Percentiles rank a stretch among this genome's conserved stretches.
Conservation (phyloP, 2,329 filamentous ascomycete genomes). For the Trichoderma koningii region DNA sequence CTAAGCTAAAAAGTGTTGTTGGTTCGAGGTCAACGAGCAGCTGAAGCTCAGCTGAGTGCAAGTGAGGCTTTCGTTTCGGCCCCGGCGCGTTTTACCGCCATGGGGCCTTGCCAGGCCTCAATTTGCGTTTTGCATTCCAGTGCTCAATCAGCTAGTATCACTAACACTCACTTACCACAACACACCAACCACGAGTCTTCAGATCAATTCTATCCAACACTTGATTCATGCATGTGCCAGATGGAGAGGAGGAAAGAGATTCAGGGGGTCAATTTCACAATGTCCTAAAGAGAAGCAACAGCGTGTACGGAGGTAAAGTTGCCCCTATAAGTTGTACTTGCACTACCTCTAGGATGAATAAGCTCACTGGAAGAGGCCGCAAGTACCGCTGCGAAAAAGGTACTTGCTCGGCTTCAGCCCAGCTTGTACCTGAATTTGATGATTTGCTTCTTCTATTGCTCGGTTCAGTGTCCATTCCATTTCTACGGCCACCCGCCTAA, state of each 20-base stretch:
- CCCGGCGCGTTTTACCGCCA: slow-evolving; percentile 23
- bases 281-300: no score
- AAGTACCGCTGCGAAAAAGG: slow-evolving; percentile 13
- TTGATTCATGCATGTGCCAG: no score
- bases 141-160: background rate
- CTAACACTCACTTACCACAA: no score
- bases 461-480: background rate
- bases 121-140: background rate
- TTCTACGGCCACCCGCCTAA: background rate
- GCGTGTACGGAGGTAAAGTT: background rate
- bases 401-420: background rate
- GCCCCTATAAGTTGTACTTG: no score
- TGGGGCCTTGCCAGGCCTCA: background rate
- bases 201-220: no score
- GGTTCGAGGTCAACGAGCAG: background rate
- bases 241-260: no score
- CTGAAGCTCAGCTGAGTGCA: slow-evolving; percentile 13
- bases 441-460: background rate
- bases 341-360: no score
- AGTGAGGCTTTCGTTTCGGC: slow-evolving; percentile 15
- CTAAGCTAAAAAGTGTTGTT: no score
- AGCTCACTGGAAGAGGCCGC: background rate
- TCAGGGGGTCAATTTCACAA: no score
- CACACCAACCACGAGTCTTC: no score
- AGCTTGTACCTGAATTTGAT: background rate